A percentile compares a stretch with the other conserved stretches of the same genome.
These are phyloP conservation scores for Pichia norvegensis DNA, from an alignment of 1,139 yeast species.

Conservation along the genomic window DNA sequence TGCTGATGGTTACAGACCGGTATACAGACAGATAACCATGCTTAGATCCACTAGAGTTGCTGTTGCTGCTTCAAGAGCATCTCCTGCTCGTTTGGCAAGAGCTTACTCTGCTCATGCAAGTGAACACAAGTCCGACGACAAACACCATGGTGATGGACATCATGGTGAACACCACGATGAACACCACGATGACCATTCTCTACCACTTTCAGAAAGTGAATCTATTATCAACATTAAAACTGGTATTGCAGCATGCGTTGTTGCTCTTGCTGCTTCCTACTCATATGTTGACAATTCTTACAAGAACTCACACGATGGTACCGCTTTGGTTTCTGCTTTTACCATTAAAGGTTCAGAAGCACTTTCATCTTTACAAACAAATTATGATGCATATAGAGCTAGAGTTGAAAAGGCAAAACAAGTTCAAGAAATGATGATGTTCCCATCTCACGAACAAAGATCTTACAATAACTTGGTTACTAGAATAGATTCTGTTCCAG, in stretches of 20 bases:
- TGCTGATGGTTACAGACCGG: neutral
- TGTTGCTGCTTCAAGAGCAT: neutral
- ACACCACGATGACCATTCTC: constrained; percentile 20
- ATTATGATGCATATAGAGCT: constrained; percentile 21
- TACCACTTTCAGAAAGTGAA: constrained; percentile 24
- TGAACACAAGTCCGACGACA: constrained; percentile 6
- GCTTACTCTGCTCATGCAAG: constrained; percentile 13
- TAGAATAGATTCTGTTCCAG: constrained; percentile 26
- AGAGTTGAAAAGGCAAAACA: constrained; percentile 21
- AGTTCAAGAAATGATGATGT: constrained; percentile 20
- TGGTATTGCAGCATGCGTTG: constrained; percentile 17
- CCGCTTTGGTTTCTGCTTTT: constrained; percentile 18
- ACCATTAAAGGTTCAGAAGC: constrained; percentile 12
- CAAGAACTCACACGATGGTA: constrained; percentile 22
- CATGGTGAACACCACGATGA: constrained; percentile 17
- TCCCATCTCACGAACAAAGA: constrained; percentile 15
- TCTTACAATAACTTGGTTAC: constrained; percentile 19
- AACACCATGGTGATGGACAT: constrained; percentile 11
- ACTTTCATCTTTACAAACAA: constrained; percentile 18
- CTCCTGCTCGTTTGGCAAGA: constrained; percentile 6
- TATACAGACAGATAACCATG: neutral
- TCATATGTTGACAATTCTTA: constrained; percentile 20
- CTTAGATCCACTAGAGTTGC: constrained; percentile 1
- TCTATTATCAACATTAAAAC: constrained; percentile 24
- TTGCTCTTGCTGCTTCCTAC: constrained; percentile 17